Base-by-base conservation (phyloP, 1,284 basidiomycete species). In the Meira nashicola region DNA sequence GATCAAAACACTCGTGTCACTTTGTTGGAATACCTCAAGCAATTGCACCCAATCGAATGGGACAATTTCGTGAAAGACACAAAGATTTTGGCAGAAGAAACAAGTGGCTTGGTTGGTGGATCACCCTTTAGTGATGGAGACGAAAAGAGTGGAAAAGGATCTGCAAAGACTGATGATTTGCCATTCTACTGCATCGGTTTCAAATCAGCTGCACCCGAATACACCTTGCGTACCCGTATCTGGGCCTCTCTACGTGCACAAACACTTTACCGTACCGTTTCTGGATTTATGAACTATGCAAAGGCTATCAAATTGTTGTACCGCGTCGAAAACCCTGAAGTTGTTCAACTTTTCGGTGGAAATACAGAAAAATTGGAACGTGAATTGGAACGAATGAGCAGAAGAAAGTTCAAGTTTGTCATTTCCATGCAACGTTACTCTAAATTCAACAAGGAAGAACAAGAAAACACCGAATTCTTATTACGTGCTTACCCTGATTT, bases 301-400 rank as follows among this genome's bases (percentile, higher is more conserved):
- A 98, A 98, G 84, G 94, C 95, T 17, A 97, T 98, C 86, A 98
- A 98, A 81, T 84, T 98, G n/a, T 85, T 98, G 33, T 96, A 97
- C 81, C 92, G 94, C 67, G 94, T 98, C 58, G 95, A 98, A 82
- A 98, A 97, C 82, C 95, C 94, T 21, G 94, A 97, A 79, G 89
- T 98, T 52, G 94, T 98, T 4, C 93, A 96, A 81, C 84, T 90
- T 56, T 96, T 92, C 73, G 94, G 94, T 55, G 92, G 93, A 46
- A 98, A 98, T 81, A 96, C 94, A 17, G 94, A 98, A 80, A 91
- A 87, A 78, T 85, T 98, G 39, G 95, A 98, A 80, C 88, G 92
- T 43, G 94, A 98, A 80, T 84, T 98, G 55, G 94, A 98, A 80
- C 86, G 93, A 53, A 97, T 98, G 93, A 87, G 92, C 11, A 86